phyloP scores from a whole-genome alignment of 345 rosid genomes.

The Bruguiera parviflora region DNA sequence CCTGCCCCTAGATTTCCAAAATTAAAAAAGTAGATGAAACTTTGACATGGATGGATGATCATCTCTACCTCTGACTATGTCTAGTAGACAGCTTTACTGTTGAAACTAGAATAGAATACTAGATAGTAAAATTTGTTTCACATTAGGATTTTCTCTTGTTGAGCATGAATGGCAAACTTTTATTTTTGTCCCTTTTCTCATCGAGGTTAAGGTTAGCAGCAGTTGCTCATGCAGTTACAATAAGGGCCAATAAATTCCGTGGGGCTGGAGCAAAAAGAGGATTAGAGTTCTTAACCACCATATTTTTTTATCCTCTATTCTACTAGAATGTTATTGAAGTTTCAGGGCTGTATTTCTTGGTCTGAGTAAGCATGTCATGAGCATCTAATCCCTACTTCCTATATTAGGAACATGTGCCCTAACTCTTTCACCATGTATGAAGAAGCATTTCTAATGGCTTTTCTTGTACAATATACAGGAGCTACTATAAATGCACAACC shows the following conservation, averaged over 20 bases:
- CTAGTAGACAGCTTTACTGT: not conserved
- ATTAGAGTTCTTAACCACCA: not conserved
- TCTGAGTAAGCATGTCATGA: not conserved
- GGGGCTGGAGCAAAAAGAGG: too few species aligned
- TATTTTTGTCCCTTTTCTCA: too few species aligned
- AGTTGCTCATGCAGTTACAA: too few species aligned
- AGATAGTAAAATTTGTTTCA: too few species aligned
- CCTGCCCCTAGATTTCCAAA: not conserved
- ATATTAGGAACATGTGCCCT: not conserved
- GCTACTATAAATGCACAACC: slow-evolving; percentile 88
- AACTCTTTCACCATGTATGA: too few species aligned
- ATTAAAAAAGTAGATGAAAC: not conserved
- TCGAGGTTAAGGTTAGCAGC: too few species aligned
- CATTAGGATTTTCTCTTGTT: too few species aligned
- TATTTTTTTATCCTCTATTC: not conserved
- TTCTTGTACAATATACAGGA: slow-evolving; percentile 42
- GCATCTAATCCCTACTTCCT: not conserved
- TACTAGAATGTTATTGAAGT: not conserved
- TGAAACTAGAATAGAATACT: too few species aligned
- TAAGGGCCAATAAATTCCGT: too few species aligned
- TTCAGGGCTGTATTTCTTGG: not conserved
- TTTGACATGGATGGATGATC: not conserved
- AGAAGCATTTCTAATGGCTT: too few species aligned
- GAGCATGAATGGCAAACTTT: too few species aligned
- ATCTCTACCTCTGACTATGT: not conserved